Conservation (phyloP, 2,329 filamentous ascomycete species). For the Botrytis squamosa region DNA sequence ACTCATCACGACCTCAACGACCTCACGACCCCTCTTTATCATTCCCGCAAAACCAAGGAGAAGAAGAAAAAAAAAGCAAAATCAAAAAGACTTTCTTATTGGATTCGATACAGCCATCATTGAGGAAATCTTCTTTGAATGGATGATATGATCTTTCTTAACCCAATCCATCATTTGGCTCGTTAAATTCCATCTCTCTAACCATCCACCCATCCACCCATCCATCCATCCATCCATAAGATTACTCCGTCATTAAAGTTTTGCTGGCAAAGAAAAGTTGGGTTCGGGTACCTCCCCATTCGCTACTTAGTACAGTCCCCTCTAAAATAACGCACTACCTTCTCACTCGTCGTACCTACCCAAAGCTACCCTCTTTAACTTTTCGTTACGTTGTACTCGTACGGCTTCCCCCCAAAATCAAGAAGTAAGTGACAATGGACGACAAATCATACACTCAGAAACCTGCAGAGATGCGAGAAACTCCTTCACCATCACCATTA, state of each 20-base stretch:
- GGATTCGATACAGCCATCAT: background rate
- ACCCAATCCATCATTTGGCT: background rate
- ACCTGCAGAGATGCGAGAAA: constrained; percentile 18
- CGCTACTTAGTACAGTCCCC: background rate
- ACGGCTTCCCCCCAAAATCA: background rate
- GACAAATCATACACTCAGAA: constrained; percentile 3
- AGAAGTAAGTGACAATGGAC: constrained; percentile 21
- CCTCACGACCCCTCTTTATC: background rate
- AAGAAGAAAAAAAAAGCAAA: background rate
- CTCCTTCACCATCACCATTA: constrained; percentile 12
- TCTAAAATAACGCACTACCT: constrained; percentile 9
- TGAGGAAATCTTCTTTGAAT: background rate
- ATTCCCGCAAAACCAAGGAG: background rate
- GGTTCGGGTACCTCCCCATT: constrained; percentile 17
- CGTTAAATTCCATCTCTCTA: background rate
- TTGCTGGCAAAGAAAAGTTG: constrained; percentile 9
- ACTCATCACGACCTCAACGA: background rate
- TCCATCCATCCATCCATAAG: background rate
- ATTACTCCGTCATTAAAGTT: constrained; percentile 5
- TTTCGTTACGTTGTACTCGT: constrained; percentile 21
- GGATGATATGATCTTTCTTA: background rate
- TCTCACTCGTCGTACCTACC: constrained; percentile 18
- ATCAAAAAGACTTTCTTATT: background rate
- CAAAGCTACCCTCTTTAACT: constrained; percentile 13
- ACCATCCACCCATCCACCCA: background rate